Conservation (phyloP, 805 yeast species). For the Kazachstania bromeliacearum region DNA sequence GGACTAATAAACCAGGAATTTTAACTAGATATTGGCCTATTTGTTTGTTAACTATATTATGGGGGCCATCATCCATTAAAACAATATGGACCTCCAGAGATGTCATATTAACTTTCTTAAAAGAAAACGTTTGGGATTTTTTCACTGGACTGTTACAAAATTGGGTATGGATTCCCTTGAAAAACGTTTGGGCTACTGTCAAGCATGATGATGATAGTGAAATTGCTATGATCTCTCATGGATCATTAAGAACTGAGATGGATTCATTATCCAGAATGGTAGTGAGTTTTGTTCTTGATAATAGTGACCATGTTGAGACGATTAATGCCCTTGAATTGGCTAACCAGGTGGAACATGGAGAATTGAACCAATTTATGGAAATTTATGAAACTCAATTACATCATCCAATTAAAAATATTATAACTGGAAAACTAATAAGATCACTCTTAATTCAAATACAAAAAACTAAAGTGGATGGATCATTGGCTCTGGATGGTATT, state of each 20-base stretch:
- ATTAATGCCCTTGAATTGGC: constrained; percentile 3
- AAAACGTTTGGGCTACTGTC: constrained; percentile 66
- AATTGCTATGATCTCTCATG: constrained; percentile 69
- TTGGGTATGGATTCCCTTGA: constrained; percentile 76
- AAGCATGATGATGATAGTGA: constrained; percentile 69
- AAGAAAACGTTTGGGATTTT: constrained; percentile 54
- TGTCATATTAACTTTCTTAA: constrained; percentile 47
- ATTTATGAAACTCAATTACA: constrained; percentile 71
- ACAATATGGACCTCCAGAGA: constrained; percentile 42
- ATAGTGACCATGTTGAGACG: constrained; percentile 2
- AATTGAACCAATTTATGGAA: constrained; percentile 68
- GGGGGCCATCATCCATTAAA: constrained; percentile 44
- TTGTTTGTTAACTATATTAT: constrained; percentile 31
- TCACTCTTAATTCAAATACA: constrained; percentile 86
- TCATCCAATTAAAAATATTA: constrained; percentile 53
- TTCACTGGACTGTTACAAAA: constrained; percentile 57
- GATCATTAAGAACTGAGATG: constrained; percentile 68
- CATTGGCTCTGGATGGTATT: constrained; percentile 80
- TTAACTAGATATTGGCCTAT: constrained; percentile 61
- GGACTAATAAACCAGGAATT: constrained; percentile 31
- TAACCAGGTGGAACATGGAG: constrained; percentile 55
- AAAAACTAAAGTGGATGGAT: constrained; percentile 92
- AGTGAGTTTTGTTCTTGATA: constrained; percentile 36
- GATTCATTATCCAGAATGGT: constrained; percentile 84
- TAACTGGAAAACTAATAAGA: constrained; percentile 61